Evolutionary conservation across 352 stramenopile genomes (phyloP).

Genomic region (Phytophthora vignae): DNA sequence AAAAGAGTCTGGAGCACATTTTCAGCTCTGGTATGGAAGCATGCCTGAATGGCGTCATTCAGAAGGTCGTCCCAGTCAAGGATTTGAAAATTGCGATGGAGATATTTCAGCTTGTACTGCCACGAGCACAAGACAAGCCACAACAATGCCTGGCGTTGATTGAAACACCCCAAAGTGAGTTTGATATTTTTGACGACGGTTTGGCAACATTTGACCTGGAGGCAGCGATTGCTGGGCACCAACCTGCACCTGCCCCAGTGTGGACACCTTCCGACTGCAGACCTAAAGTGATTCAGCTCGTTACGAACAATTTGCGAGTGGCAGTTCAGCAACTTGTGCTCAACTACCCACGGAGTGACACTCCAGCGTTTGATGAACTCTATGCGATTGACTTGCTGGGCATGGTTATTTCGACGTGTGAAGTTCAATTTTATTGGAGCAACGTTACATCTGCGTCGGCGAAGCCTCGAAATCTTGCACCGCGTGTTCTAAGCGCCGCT

Average conservation of each 20-base stretch:
- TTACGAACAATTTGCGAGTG: conserved; percentile 48
- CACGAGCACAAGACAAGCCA: conserved; percentile 39
- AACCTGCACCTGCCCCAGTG: background rate
- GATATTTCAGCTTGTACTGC: conserved; percentile 60
- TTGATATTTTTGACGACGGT: conserved; percentile 60
- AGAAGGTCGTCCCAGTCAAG: conserved; percentile 37
- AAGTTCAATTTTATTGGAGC: conserved; percentile 72
- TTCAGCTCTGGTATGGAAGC: conserved; percentile 52
- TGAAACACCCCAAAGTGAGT: conserved; percentile 39
- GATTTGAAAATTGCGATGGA: conserved; percentile 61
- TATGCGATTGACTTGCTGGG: conserved; percentile 76
- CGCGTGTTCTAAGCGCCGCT: conserved; percentile 61
- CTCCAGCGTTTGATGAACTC: conserved; percentile 55
- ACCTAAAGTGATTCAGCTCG: conserved; percentile 33
- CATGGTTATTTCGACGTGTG: conserved; percentile 61
- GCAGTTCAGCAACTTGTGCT: conserved; percentile 67
- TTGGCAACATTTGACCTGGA: conserved; percentile 60
- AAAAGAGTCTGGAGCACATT: conserved; percentile 49
- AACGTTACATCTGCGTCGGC: conserved; percentile 43
- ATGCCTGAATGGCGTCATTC: conserved; percentile 52
- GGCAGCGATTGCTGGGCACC: conserved; percentile 9
- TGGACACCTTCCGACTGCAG: conserved; percentile 42
- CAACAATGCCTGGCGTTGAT: conserved; percentile 31
- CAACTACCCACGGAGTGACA: conserved; percentile 45
- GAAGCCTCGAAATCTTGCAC: conserved; percentile 63